phyloP scores from a whole-genome alignment of 495 filamentous ascomycete species.

The Penicillium simplicissimum region DNA sequence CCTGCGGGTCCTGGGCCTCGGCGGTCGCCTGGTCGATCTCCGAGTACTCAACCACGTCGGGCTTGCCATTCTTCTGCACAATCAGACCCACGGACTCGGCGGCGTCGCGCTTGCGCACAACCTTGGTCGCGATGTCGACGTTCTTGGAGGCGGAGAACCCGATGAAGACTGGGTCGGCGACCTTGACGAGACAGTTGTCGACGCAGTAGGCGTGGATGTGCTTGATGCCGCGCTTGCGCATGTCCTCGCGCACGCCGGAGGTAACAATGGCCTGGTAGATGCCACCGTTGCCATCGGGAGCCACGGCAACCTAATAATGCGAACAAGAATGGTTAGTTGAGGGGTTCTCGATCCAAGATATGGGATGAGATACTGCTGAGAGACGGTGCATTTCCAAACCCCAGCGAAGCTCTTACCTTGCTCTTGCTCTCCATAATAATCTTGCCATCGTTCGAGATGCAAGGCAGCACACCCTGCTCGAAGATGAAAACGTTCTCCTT shows the following conservation, averaged over 20 bases:
- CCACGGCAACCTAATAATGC: conserved; percentile 74
- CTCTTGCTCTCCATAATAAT: conserved; percentile 90
- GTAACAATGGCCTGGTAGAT: conserved; percentile 90
- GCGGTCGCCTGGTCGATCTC: conserved; percentile 88
- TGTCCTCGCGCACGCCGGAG: conserved; percentile 81
- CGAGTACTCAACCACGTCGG: conserved; percentile 98
- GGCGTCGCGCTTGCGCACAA: conserved; percentile 95
- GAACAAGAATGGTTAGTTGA: not conserved
- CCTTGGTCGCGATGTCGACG: conserved; percentile 97
- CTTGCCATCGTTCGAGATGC: conserved; percentile 96
- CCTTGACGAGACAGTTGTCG: conserved; percentile 98
- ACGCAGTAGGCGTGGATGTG: conserved; percentile 98
- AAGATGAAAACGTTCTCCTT: conserved; percentile 89
- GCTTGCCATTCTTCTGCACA: conserved; percentile 89
- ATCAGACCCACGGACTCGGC: conserved; percentile 97
- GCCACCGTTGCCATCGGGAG: conserved; percentile 97
- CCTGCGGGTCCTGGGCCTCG: conserved; percentile 83
- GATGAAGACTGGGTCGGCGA: conserved; percentile 94
- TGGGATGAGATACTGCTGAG: not conserved
- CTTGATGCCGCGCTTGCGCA: conserved; percentile 84
- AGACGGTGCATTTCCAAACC: not conserved
- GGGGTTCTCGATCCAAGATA: not conserved
- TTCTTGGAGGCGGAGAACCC: conserved; percentile 86
- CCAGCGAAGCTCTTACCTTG: conserved; percentile 54
- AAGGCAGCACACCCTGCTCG: conserved; percentile 95